Evolutionary conservation across 2,329 filamentous ascomycete genomes (phyloP).

Genomic region (Cladosporium sp.): DNA sequence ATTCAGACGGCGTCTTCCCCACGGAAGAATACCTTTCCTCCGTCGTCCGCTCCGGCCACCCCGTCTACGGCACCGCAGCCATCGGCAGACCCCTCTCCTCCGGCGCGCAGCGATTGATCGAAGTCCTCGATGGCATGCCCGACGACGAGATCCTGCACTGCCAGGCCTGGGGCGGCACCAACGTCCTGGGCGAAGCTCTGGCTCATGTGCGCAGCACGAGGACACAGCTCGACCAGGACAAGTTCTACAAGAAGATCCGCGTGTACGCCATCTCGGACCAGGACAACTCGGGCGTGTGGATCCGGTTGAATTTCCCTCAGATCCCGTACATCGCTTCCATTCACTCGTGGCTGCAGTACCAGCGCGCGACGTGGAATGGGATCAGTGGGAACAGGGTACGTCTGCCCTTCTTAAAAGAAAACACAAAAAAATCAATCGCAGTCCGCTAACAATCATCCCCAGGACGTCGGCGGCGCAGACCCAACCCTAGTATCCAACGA

Average conservation of each 20-base stretch:
- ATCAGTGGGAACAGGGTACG: constrained; percentile 50
- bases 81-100: constrained; percentile 32
- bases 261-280: constrained; percentile 62
- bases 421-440: not conserved
- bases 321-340: constrained; percentile 58
- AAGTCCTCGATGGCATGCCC: constrained; percentile 24
- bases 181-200: constrained; percentile 53
- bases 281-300: constrained; percentile 59
- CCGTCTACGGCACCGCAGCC: constrained; percentile 41
- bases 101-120: constrained; percentile 26
- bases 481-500: constrained; percentile 48
- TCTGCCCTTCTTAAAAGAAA: not conserved
- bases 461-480: constrained; percentile 51
- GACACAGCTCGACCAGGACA: constrained; percentile 35
- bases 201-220: constrained; percentile 37
- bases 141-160: constrained; percentile 49
- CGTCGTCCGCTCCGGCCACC: constrained; percentile 39
- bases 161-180: constrained; percentile 52
- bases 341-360: constrained; percentile 59
- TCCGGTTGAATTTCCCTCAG: constrained; percentile 55
- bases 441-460: constrained; percentile 37
- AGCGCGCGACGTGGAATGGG: constrained; percentile 56
- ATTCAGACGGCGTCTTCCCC: constrained; percentile 37
- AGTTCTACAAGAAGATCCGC: constrained; percentile 46
- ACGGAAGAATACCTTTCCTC: constrained; percentile 25